phyloP scores from a whole-genome alignment of 2,329 filamentous ascomycete genomes.

The Xylariaceae sp. region DNA sequence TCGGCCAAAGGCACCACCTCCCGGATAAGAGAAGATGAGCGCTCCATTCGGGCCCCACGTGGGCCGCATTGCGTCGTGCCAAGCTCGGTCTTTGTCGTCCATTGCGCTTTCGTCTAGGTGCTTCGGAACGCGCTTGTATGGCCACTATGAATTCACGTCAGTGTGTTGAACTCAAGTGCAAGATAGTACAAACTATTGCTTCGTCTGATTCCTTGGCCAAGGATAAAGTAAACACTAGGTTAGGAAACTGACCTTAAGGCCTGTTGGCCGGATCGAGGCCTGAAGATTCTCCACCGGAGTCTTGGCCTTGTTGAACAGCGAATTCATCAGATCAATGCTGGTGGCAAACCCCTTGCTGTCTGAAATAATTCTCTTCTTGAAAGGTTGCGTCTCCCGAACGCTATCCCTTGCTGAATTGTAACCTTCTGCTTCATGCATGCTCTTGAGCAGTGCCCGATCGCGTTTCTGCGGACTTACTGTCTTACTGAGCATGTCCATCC shows the following conservation, averaged over 20 bases:
- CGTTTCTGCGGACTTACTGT: conserved; percentile 93
- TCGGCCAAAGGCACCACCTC: conserved; percentile 27
- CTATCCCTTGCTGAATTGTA: conserved; percentile 40
- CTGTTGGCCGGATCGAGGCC: conserved; percentile 50
- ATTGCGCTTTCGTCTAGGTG: conserved; percentile 57
- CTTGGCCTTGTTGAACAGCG: conserved; percentile 72
- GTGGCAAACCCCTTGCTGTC: conserved; percentile 69
- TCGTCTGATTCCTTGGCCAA: conserved; percentile 3
- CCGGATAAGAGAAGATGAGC: conserved; percentile 56
- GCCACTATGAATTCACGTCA: conserved; percentile 64
- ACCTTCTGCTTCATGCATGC: conserved; percentile 55
- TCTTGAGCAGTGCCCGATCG: conserved; percentile 67
- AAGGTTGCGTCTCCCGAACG: conserved; percentile 28
- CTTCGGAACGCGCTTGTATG: conserved; percentile 74
- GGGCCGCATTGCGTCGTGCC: conserved; percentile 70
- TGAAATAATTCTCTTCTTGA: conserved; percentile 33
- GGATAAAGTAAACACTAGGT: conserved; percentile 17
- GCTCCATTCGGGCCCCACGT: conserved; percentile 73
- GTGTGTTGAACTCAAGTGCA: conserved; percentile 29
- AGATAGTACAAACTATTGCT: conserved; percentile 25
- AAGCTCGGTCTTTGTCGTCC: conserved; percentile 58
- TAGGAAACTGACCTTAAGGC: conserved; percentile 78
- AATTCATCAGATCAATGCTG: conserved; percentile 95
- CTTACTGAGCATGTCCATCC: conserved; percentile 88
- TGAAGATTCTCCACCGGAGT: conserved; percentile 50